Conservation (phyloP, 2,329 filamentous ascomycete genomes). For the Cladophialophora bantiana region DNA sequence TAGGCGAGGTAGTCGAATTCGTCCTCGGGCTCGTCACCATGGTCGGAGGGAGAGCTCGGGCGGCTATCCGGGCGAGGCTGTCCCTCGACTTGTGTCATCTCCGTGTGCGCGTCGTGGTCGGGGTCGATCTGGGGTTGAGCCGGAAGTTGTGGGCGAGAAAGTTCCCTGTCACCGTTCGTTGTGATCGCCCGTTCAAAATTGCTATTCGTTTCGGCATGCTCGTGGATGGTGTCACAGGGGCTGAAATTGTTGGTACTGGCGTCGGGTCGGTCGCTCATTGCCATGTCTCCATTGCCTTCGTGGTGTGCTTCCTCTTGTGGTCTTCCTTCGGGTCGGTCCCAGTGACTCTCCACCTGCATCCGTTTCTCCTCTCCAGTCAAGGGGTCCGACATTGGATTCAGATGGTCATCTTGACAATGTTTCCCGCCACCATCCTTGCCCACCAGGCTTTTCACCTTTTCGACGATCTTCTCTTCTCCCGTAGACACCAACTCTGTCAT, state of each 20-base stretch:
- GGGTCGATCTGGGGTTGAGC: background rate
- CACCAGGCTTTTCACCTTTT: conserved; percentile 41
- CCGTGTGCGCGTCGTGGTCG: background rate
- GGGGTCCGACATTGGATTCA: conserved; percentile 36
- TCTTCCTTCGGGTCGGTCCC: conserved; percentile 37
- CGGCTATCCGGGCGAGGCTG: background rate
- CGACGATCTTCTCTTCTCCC: conserved; percentile 31
- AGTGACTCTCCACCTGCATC: conserved; percentile 26
- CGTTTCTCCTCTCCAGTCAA: conserved; percentile 36
- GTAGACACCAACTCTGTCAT: conserved; percentile 11
- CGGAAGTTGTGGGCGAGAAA: background rate
- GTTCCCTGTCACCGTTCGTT: background rate
- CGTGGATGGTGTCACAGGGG: background rate
- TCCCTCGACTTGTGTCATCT: background rate
- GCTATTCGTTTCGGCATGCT: background rate
- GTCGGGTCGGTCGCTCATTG: background rate
- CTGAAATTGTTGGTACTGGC: background rate
- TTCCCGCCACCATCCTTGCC: conserved; percentile 27
- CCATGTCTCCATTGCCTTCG: conserved; percentile 29
- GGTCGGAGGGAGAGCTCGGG: background rate
- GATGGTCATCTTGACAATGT: background rate
- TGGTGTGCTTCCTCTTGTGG: conserved; percentile 34
- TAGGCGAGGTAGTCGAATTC: conserved; percentile 95
- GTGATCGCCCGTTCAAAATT: conserved; percentile 1
- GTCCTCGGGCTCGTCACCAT: conserved; percentile 61